Evolutionary conservation across 2,329 filamentous ascomycete species (phyloP).

Genomic region (Botrytis medusae): DNA sequence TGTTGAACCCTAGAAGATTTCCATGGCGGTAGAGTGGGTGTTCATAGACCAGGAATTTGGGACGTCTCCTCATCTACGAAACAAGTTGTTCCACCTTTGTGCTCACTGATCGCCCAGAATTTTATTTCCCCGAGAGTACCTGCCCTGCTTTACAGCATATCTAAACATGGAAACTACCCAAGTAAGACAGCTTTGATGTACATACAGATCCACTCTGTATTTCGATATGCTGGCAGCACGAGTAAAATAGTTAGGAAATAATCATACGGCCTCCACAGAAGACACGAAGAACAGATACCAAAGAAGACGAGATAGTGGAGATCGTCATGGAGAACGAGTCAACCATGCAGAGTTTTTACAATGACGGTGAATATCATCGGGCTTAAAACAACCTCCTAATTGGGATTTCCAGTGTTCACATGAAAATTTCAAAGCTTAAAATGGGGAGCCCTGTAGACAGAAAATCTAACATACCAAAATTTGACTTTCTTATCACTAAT

Average conservation of each 20-base stretch:
- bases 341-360: background rate
- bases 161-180: background rate
- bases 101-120: background rate
- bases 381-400: background rate
- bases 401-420: background rate
- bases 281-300: background rate
- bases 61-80: background rate
- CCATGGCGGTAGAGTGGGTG: background rate
- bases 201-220: background rate
- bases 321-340: background rate
- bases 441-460: background rate
- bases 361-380: background rate
- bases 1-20: background rate
- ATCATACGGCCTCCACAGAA: background rate
- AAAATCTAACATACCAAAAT: background rate
- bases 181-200: background rate
- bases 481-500: background rate
- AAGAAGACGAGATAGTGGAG: background rate
- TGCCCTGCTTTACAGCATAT: background rate
- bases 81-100: background rate
- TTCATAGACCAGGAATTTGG: background rate
- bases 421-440: background rate
- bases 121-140: background rate
- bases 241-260: background rate
- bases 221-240: background rate